Base-by-base conservation (phyloP, 331 rosid species). In the Quercus tomentella region DNA sequence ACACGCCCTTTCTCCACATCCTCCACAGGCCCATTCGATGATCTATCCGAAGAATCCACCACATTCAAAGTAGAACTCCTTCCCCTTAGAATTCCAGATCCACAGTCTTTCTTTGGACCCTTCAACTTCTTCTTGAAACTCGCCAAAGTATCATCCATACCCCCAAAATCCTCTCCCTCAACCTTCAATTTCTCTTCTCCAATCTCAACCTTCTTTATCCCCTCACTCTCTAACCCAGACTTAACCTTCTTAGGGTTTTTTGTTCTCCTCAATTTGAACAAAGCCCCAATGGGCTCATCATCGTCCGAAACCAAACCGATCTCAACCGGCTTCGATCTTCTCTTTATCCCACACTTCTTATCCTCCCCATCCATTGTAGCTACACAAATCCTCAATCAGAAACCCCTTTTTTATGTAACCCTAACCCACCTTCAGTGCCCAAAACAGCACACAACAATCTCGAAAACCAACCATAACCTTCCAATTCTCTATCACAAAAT, bases 121-220 rank as follows among this genome's bases (percentile, higher is more conserved):
- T 86, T 96, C 91, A 96, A 88, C 80, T 93, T 91, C 87, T 93
- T 96, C 91, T 94, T 86, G 73, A 96, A 90, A 81, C 90, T 92
- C 30, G 99, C 99, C 86, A 96, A 80, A 22, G 99, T 93, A 86
- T 93, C 98, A 77, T 89, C 94, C 97, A 96, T 85, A 61, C 90
- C 93, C 81, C 90, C 92, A 28, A 87, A 84, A 80, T 89, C 90
- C 71, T 72, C 93, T 15, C 85, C 78, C 21, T 21, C 83, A n/a
- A 35, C 84, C 55, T 45, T 77, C 58, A 70, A 41, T 45, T 79
- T 79, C 45, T 35, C 83, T 82, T 56, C 74, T 56, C 73, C 41
- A 52, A 79, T 76, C 60, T 78, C 93, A 25, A 75, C 63, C 73
- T 56, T 90, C 82, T 85, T 78, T 28, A 73, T 87, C 80, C 86